Conservation (phyloP, 1,284 basidiomycete species). For the Leccinum insolens region DNA sequence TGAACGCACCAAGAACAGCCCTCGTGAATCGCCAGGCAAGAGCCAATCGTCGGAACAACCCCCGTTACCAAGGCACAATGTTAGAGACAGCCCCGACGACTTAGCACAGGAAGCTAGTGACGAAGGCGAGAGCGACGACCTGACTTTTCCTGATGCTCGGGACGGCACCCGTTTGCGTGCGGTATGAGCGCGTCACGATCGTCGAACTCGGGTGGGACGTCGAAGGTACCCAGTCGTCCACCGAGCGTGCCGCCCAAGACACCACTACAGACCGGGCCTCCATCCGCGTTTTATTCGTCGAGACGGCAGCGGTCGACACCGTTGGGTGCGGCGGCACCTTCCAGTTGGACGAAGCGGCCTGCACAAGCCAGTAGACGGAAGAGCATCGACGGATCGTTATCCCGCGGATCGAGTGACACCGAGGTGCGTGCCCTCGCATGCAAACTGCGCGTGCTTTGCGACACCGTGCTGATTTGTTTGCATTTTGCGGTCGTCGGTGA, state of each 20-base stretch:
- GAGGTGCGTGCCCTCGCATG: conserved; percentile 52
- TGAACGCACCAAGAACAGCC: conserved; percentile 55
- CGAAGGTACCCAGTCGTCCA: conserved; percentile 46
- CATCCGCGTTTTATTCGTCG: conserved; percentile 64
- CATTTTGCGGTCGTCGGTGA: conserved; percentile 28
- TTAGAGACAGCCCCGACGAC: conserved; percentile 33
- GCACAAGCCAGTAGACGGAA: conserved; percentile 61
- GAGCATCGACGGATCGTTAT: conserved; percentile 63
- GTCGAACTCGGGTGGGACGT: conserved; percentile 56
- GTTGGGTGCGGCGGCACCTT: conserved; percentile 58
- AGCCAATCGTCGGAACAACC: conserved; percentile 30
- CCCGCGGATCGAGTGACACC: conserved; percentile 57
- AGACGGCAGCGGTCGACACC: conserved; percentile 67
- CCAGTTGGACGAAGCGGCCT: conserved; percentile 72
- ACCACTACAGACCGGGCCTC: conserved; percentile 39
- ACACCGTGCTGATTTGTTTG: conserved; percentile 10
- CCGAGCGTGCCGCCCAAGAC: conserved; percentile 50
- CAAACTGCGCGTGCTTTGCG: conserved; percentile 13
- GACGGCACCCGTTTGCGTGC: conserved; percentile 35
- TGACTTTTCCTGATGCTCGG: conserved; percentile 33
- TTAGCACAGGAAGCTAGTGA: conserved; percentile 35
- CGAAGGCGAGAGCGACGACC: conserved; percentile 30
- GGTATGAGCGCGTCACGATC: conserved; percentile 46
- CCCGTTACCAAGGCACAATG: conserved; percentile 17
- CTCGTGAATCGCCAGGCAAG: conserved; percentile 41